Evolutionary conservation across 257 asterid species (phyloP).

Genomic region (Ilex aquifolium): DNA sequence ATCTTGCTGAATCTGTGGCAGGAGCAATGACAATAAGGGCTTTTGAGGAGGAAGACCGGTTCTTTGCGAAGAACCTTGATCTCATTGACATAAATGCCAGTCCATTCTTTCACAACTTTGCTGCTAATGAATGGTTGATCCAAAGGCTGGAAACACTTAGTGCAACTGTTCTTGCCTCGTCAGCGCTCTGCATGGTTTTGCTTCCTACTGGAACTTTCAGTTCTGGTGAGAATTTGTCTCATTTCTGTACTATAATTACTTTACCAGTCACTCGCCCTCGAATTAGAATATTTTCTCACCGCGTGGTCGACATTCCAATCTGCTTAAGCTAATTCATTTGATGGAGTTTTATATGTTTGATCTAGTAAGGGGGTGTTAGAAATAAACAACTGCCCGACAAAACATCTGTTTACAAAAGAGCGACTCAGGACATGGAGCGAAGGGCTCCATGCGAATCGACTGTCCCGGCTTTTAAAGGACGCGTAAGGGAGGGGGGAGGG

Average conservation of each 20-base stretch:
- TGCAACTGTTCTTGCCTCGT: slow-evolving; percentile 75
- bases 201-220: slow-evolving; percentile 85
- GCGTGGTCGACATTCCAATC: too few species aligned
- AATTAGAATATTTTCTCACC: too few species aligned
- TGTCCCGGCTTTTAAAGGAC: too few species aligned
- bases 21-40: slow-evolving; percentile 82
- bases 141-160: slow-evolving; percentile 72
- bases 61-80: slow-evolving; percentile 61
- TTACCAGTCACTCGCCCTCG: too few species aligned
- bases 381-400: too few species aligned
- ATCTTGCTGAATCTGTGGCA: slow-evolving; percentile 81
- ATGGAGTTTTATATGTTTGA: too few species aligned
- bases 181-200: slow-evolving; percentile 92
- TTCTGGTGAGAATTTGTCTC: slow-evolving; percentile 39
- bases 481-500: too few species aligned
- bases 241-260: background rate
- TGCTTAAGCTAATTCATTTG: too few species aligned
- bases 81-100: slow-evolving; percentile 76
- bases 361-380: too few species aligned
- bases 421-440: too few species aligned
- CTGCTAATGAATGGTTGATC: slow-evolving; percentile 94
- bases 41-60: slow-evolving; percentile 76
- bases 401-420: too few species aligned
- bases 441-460: too few species aligned
- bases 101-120: slow-evolving; percentile 83